A percentile compares a stretch with the other conserved stretches of the same genome.
phyloP scores from a whole-genome alignment of 768 basidiomycete species.

The Tulasnella sp. region DNA sequence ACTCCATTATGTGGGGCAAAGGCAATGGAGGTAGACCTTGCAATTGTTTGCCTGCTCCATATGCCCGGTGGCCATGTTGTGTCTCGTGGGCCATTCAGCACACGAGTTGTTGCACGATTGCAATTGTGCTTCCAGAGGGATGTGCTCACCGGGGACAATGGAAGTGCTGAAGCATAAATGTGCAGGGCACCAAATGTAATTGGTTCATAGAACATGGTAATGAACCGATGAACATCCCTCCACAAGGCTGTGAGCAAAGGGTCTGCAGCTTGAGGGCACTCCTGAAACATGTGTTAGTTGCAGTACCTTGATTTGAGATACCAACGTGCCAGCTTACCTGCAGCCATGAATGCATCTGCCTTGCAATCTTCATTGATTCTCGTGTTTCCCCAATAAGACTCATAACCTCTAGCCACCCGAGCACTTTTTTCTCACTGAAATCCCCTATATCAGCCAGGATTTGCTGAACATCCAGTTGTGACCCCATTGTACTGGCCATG shows the following conservation, averaged over 20 bases:
- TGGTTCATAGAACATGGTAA: background rate
- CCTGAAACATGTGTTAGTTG: no score
- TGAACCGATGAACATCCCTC: background rate
- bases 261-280: no score
- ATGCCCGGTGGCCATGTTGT: no score
- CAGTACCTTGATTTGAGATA: no score
- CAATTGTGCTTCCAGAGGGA: background rate
- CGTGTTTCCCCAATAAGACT: background rate
- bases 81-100: no score
- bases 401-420: background rate
- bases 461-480: no score
- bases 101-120: no score
- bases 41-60: no score
- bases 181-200: background rate
- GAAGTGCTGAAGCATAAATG: background rate
- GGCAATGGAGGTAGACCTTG: no score
- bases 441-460: background rate
- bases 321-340: no score
- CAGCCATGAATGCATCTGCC: background rate
- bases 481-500: background rate
- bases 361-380: background rate
- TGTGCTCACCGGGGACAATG: background rate
- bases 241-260: no score
- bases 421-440: background rate
- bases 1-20: no score